phyloP scores from a whole-genome alignment of 176 grass and related monocot genomes.

The Tillandsia leiboldiana region DNA sequence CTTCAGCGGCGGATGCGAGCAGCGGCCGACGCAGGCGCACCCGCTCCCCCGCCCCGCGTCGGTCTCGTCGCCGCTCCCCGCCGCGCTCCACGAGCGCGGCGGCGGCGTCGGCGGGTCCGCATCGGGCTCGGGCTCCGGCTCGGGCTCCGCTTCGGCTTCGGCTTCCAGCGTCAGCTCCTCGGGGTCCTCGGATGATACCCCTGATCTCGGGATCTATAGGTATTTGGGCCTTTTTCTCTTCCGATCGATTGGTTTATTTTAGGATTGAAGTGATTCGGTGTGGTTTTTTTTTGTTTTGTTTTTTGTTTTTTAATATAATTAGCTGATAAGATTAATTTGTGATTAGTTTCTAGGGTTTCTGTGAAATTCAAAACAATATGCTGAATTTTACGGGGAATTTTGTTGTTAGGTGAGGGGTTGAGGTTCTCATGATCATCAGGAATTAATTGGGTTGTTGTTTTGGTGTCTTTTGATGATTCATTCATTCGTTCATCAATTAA shows the following conservation, averaged over 20 bases:
- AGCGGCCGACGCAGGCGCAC: not conserved
- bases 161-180: slow-evolving; percentile 48
- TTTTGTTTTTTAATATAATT: too few relatives aligned
- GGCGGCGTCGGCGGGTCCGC: slow-evolving; percentile 11
- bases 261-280: not conserved
- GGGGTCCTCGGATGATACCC: slow-evolving; percentile 48
- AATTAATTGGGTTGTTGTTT: too few relatives aligned
- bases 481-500: too few relatives aligned
- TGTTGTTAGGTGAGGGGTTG: too few relatives aligned
- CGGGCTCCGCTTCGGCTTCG: slow-evolving; percentile 26
- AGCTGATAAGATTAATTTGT: too few relatives aligned
- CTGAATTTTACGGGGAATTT: too few relatives aligned
- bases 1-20: not conserved
- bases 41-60: slow-evolving; percentile 40
- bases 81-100: slow-evolving; percentile 6
- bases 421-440: too few relatives aligned
- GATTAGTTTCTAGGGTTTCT: too few relatives aligned
- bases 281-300: not conserved
- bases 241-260: not conserved
- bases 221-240: slow-evolving; percentile 13
- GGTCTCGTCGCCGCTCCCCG: slow-evolving; percentile 18
- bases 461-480: too few relatives aligned
- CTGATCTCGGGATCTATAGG: slow-evolving; percentile 39
- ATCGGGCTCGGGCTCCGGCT: slow-evolving; percentile 9
- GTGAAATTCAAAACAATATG: too few relatives aligned